A percentile compares a stretch with the other conserved stretches of the same genome.
These are phyloP conservation scores for Colletotrichum godetiae DNA, from an alignment of 2,329 filamentous ascomycete species.

Conservation along the genomic window DNA sequence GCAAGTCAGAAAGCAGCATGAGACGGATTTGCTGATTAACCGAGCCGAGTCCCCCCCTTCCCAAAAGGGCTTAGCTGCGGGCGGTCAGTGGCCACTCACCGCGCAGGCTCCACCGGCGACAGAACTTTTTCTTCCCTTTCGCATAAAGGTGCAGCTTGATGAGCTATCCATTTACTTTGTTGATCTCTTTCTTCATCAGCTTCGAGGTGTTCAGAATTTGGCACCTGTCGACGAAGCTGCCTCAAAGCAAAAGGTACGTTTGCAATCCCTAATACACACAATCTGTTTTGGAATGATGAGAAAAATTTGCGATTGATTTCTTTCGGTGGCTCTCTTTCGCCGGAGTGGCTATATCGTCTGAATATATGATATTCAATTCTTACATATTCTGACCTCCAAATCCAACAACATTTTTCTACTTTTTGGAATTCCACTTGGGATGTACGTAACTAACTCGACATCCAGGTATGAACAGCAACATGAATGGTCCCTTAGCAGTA, in stretches of 20 bases:
- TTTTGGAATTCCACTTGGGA: not conserved
- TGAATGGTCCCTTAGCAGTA: too few relatives aligned
- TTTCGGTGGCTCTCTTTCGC: conserved; percentile 85
- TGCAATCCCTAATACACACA: conserved; percentile 11
- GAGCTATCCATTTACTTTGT: not conserved
- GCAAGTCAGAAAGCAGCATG: not conserved
- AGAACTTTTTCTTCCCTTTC: conserved; percentile 17
- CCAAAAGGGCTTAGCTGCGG: not conserved
- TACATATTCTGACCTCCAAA: conserved; percentile 92
- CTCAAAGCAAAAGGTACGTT: conserved; percentile 38
- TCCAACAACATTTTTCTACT: conserved; percentile 4
- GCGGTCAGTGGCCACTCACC: conserved; percentile 6
- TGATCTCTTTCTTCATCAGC: not conserved
- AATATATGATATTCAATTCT: conserved; percentile 91
- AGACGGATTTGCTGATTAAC: conserved; percentile 20
- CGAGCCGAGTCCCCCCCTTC: conserved; percentile 1
- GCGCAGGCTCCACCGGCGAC: conserved; percentile 23
- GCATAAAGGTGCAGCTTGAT: conserved; percentile 1
- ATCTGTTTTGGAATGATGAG: conserved; percentile 75
- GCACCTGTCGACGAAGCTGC: not conserved
- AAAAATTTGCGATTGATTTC: conserved; percentile 99
- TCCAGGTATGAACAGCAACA: not conserved
- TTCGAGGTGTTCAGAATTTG: conserved; percentile 1
- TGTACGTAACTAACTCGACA: conserved; percentile 7
- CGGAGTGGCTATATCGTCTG: conserved; percentile 84